phyloP scores from a whole-genome alignment of 352 stramenopile genomes.

The Stramenopiles sp. region DNA sequence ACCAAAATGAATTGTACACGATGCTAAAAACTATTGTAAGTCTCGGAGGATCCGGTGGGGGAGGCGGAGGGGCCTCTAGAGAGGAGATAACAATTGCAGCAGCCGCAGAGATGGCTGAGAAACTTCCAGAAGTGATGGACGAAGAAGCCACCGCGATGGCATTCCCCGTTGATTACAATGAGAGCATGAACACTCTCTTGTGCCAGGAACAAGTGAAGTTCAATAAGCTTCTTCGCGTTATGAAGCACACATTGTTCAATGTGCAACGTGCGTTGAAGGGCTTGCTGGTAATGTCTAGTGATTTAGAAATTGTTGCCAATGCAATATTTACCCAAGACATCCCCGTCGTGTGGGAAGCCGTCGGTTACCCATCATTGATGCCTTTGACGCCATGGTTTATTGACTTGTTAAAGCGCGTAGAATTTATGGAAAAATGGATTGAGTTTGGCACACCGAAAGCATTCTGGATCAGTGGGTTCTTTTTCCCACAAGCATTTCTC shows the following conservation, averaged over 20 bases:
- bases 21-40: constrained; percentile 69
- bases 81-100: constrained; percentile 64
- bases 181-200: constrained; percentile 86
- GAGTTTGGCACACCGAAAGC: constrained; percentile 43
- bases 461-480: constrained; percentile 72
- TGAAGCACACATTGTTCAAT: constrained; percentile 39
- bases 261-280: constrained; percentile 46
- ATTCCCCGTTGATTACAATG: constrained; percentile 66
- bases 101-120: constrained; percentile 47
- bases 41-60: constrained; percentile 40
- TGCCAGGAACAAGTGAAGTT: constrained; percentile 58
- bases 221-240: constrained; percentile 46
- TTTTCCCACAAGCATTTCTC: constrained; percentile 71
- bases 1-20: constrained; percentile 59
- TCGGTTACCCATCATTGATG: constrained; percentile 68
- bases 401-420: constrained; percentile 48
- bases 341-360: constrained; percentile 53
- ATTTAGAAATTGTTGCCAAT: constrained; percentile 58
- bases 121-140: constrained; percentile 54
- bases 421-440: constrained; percentile 48
- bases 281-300: constrained; percentile 54
- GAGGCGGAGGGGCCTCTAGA: constrained; percentile 44
- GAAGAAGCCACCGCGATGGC: constrained; percentile 45
- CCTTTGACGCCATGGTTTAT: constrained; percentile 58
- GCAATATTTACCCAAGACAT: constrained; percentile 65